These are phyloP conservation scores for Pichia rugopelliculosa DNA, from an alignment of 805 yeast genomes.

Conservation along the genomic window DNA sequence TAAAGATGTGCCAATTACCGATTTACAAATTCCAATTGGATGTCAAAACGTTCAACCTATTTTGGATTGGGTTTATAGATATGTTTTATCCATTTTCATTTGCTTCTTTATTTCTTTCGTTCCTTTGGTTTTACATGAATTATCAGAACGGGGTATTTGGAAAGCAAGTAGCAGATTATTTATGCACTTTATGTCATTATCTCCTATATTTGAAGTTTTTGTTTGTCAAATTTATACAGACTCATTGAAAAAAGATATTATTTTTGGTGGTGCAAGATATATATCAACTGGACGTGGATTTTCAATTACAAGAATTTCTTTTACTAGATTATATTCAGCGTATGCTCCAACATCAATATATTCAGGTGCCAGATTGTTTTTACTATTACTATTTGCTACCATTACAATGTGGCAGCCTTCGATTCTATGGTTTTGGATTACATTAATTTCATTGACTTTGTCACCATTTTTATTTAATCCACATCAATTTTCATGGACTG, in stretches of 20 bases:
- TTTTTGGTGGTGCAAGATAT: slow-evolving; percentile 88
- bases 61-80: slow-evolving; percentile 83
- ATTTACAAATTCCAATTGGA: slow-evolving; percentile 67
- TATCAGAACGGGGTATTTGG: slow-evolving; percentile 78
- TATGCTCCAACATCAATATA: slow-evolving; percentile 75
- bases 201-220: slow-evolving; percentile 92
- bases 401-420: slow-evolving; percentile 78
- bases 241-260: slow-evolving; percentile 64
- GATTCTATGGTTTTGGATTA: slow-evolving; percentile 52
- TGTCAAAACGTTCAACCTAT: slow-evolving; percentile 84
- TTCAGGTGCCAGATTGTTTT: slow-evolving; percentile 61
- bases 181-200: slow-evolving; percentile 72
- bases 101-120: slow-evolving; percentile 89
- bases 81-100: slow-evolving; percentile 82
- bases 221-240: slow-evolving; percentile 89
- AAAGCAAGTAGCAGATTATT: slow-evolving; percentile 63
- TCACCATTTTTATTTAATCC: slow-evolving; percentile 50
- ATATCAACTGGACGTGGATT: slow-evolving; percentile 92
- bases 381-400: slow-evolving; percentile 69
- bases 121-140: slow-evolving; percentile 81
- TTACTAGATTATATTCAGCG: slow-evolving; percentile 62
- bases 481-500: slow-evolving; percentile 42
- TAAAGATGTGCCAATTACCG: slow-evolving; percentile 63
- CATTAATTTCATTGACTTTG: slow-evolving; percentile 36
- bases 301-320: slow-evolving; percentile 76